These are phyloP conservation scores for Myxozyma vanderwaltii DNA, from an alignment of 805 yeast species.

Conservation along the genomic window DNA sequence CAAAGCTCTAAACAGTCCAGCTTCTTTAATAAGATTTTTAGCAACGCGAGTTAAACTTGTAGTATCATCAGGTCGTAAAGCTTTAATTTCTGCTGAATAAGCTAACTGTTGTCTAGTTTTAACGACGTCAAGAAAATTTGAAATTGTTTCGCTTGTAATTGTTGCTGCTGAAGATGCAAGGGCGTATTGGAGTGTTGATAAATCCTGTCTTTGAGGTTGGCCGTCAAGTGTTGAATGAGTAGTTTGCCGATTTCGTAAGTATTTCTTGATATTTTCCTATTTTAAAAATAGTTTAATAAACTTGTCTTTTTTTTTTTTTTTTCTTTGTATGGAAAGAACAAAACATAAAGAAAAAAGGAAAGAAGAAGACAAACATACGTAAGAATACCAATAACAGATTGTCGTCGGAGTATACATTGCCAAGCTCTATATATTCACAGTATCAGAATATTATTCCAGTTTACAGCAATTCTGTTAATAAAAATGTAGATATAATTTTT, in stretches of 20 bases:
- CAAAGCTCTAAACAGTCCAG: conserved; percentile 43
- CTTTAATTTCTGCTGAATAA: conserved; percentile 44
- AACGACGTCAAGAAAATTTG: conserved; percentile 48
- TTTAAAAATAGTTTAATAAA: not conserved
- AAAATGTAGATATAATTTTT: too few species aligned
- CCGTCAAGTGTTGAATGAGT: not conserved
- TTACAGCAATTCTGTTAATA: too few species aligned
- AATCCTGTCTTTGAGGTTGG: conserved; percentile 12
- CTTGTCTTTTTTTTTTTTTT: too few species aligned
- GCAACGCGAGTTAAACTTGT: conserved; percentile 42
- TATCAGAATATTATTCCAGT: too few species aligned
- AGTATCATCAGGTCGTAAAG: conserved; percentile 45
- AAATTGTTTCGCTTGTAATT: conserved; percentile 41
- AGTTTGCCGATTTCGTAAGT: not conserved
- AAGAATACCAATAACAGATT: conserved; percentile 27
- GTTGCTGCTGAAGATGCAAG: conserved; percentile 44
- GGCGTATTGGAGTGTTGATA: conserved; percentile 19
- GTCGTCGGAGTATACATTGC: conserved; percentile 28
- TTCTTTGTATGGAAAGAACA: too few species aligned
- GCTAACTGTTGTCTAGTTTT: conserved; percentile 52
- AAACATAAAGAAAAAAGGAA: not conserved
- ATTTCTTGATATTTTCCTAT: conserved; percentile 39
- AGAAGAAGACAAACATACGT: conserved; percentile 4
- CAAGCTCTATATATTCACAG: conserved; percentile 12
- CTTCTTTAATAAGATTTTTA: conserved; percentile 43